phyloP scores from a whole-genome alignment of 257 asterid genomes.

The Primulina tabacum region DNA sequence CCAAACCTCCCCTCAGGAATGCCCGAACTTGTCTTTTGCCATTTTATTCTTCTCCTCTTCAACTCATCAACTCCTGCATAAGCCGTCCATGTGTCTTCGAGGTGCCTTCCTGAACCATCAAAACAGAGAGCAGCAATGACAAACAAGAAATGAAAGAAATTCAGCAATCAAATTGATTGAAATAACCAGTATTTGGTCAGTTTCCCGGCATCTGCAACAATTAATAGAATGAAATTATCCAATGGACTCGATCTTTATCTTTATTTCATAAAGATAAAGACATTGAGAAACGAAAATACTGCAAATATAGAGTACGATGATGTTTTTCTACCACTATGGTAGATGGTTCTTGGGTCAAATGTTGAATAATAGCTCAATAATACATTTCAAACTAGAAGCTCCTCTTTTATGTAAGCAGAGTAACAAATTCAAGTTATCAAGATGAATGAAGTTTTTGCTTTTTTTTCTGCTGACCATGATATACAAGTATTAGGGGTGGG shows the following conservation, averaged over 20 bases:
- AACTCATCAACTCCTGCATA: slow-evolving; percentile 41
- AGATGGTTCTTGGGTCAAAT: neutral
- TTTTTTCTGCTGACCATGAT: neutral
- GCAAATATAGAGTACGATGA: no score
- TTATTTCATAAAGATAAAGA: no score
- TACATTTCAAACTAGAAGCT: neutral
- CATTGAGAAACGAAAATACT: no score
- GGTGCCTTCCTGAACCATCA: slow-evolving; percentile 67
- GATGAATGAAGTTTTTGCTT: no score
- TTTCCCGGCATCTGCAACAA: no score
- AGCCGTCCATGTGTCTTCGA: slow-evolving; percentile 91
- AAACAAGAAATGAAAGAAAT: neutral
- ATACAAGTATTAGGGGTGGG: no score
- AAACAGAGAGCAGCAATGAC: slow-evolving; percentile 15
- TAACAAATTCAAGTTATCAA: neutral
- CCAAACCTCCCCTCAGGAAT: slow-evolving; percentile 85
- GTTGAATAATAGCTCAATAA: slow-evolving; percentile 1
- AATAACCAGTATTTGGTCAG: no score
- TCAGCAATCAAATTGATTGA: neutral
- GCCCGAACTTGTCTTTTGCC: slow-evolving; percentile 71
- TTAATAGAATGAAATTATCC: neutral
- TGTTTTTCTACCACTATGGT: no score
- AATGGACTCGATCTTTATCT: no score
- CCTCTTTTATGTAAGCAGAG: neutral
- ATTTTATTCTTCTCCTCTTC: slow-evolving; percentile 41